A percentile compares a stretch with the other conserved stretches of the same genome.
These are phyloP conservation scores for Penicillium sp. DNA, from an alignment of 2,329 filamentous ascomycete genomes.

Conservation along the genomic window DNA sequence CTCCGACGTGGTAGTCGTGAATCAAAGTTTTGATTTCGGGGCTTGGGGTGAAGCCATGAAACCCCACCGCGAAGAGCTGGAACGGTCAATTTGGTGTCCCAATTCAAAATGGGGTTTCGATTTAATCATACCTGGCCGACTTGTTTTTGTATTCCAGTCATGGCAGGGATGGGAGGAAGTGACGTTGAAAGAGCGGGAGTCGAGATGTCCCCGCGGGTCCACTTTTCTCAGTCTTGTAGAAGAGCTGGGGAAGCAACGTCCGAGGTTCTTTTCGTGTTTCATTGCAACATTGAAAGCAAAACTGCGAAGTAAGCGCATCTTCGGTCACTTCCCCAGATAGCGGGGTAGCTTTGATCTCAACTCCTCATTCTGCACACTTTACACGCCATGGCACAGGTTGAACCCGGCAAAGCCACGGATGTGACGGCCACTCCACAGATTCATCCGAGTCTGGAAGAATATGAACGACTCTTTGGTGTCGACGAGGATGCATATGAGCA, in stretches of 20 bases:
- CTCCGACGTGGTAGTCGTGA: conserved; percentile 43
- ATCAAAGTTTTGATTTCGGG: conserved; percentile 48
- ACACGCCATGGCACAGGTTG: background rate
- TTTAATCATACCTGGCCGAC: conserved; percentile 36
- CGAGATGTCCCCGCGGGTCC: conserved; percentile 2
- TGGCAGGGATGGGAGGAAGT: background rate
- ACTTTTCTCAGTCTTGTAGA: background rate
- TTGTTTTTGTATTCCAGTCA: conserved; percentile 27
- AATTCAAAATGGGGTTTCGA: background rate
- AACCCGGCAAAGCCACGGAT: conserved; percentile 13
- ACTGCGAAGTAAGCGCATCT: background rate
- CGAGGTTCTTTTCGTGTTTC: background rate
- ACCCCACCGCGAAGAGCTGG: conserved; percentile 50
- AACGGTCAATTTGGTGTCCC: background rate
- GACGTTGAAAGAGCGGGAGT: conserved; percentile 3
- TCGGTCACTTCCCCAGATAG: background rate
- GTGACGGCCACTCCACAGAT: conserved; percentile 4
- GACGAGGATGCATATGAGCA: conserved; percentile 40
- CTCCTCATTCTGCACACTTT: background rate
- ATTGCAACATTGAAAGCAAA: background rate
- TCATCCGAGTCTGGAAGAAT: conserved; percentile 27
- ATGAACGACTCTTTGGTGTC: conserved; percentile 40
- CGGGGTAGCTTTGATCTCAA: background rate
- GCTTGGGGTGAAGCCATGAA: conserved; percentile 42
- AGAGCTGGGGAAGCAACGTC: too few species aligned